Conservation (phyloP, 176 grass and related monocot genomes). For the Juncus inflexus region DNA sequence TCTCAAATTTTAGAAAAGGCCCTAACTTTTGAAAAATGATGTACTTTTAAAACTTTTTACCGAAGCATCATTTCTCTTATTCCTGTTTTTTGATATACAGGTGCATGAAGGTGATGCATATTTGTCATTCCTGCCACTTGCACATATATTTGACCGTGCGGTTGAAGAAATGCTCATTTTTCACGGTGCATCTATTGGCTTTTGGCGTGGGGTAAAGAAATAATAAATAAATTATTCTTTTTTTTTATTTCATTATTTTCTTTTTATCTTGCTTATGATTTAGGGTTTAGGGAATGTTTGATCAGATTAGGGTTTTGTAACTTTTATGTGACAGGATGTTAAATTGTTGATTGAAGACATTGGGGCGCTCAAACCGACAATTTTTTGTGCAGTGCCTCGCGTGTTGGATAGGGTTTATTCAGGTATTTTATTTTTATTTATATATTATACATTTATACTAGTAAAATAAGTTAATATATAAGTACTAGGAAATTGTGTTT, state of each 20-base stretch:
- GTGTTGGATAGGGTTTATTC: slow-evolving; percentile 80
- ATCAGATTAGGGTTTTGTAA: neutral
- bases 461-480: neutral
- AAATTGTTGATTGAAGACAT: slow-evolving; percentile 92
- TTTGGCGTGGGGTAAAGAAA: slow-evolving; percentile 80
- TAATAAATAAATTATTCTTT: neutral
- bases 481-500: too few relatives aligned
- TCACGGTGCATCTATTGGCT: slow-evolving; percentile 83
- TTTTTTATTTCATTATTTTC: neutral
- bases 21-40: too few relatives aligned
- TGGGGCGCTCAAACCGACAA: slow-evolving; percentile 83
- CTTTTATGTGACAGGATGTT: slow-evolving; percentile 55
- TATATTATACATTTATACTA: neutral
- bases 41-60: slow-evolving; percentile 1
- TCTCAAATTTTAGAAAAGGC: too few relatives aligned
- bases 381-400: slow-evolving; percentile 95
- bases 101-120: slow-evolving; percentile 58
- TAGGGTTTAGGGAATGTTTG: neutral
- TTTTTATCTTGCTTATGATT: neutral
- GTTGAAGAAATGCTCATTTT: slow-evolving; percentile 93
- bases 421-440: slow-evolving; percentile 44
- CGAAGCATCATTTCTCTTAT: slow-evolving; percentile 21
- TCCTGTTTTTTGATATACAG: slow-evolving; percentile 34
- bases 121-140: slow-evolving; percentile 86
- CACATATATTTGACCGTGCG: slow-evolving; percentile 92